Base-by-base conservation (phyloP, 306 rosid genomes). In the Benincasa hispida region DNA sequence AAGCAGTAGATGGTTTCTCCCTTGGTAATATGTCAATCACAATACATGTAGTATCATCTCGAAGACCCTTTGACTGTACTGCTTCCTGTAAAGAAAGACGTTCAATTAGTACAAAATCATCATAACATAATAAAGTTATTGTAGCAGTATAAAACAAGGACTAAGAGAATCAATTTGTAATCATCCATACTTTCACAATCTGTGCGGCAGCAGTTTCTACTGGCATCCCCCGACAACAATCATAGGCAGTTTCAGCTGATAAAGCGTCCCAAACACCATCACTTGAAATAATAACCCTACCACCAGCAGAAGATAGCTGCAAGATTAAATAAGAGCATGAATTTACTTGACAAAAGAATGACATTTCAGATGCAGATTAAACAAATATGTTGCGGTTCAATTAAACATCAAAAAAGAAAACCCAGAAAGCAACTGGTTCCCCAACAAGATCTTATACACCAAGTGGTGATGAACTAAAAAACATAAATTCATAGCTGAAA, bases 191-290 rank as follows among this genome's bases (percentile, higher is more conserved):
- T 84, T 91, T 95, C 62, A 95, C 99, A 82, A 95, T 85, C 79
- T 90, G 98, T 53, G 89, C 84, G 78, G 99, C 99, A 76, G 99
- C 86, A 76, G 89, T 81, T 25, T 95, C 99, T 4, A 90, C 83
- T 56, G 88, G 70, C 96, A 90, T 87, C 85, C 96, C 96, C 42
- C 93, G 98, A 79, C 98, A 90, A 86, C 93, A 86, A 74, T 92
- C 97, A 84, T 87, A 82, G 79, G 98, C 91, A 25, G 62, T 81
- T 89, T 91, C 98, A 5, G 96, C 98, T 47, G 89, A 67, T 82
- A 95, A 77, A 77, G 96, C 83, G 86, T 95, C 99, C 99, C 99
- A 95, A 61, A 95, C 99, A 78, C 99, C 99, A 74, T 95, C 99
- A 62, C 99, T 95, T 68, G 98, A 92, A 74, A 95, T 84, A 76